Evolutionary conservation across 495 filamentous ascomycete species (phyloP), one percentile per base, ranked within the genome.

Genomic region (Aspergillus cavernicola): DNA sequence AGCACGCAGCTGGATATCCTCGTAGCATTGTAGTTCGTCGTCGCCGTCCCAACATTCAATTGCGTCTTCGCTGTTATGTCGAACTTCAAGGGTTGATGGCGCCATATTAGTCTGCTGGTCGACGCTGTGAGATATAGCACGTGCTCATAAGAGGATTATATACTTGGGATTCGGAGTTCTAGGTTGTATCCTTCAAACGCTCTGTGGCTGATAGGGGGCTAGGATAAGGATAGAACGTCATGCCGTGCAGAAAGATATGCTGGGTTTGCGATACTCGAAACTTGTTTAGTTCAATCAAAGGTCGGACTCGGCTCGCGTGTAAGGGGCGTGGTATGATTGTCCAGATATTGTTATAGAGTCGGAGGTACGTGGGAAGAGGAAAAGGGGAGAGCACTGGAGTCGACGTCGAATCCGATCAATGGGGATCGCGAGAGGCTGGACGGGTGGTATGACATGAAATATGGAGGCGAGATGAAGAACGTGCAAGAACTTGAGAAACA

Each of bases 1-100:
- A 66, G 82, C 75, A 59, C 84, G 80, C 63, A 90, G 74, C 53
- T 84, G 81, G 45, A 88, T 71, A 56, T 86, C 82, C 52, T 88
- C 87, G 53, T 80, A 80, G 47, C 86, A 85, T 65, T 92, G 83
- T 49, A 93, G 68, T 59, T 95, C 78, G 58, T 83, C 85, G 63
- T 92, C 89, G 59, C 95, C 87, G 69, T 92, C 90, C 91, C 92
- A 96, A 65, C 83, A 89, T 66, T 97, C 92, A 31, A 90, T 76
- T 16, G 74, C 70, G 35, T 80, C 80, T 46, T 86, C 77, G 15
- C 75, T 75, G 37, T 75, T 69, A 53, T 72, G 77, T 44, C 75
- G 77, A 41, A 73, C 64, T 63, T 80, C 83, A 15, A 83, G 66
- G 11, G 76, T 81, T 58, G 81, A 66, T 28, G 79, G 68, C 55